Evolutionary conservation across 257 asterid species (phyloP).

Genomic region (Solanum pennellii): DNA sequence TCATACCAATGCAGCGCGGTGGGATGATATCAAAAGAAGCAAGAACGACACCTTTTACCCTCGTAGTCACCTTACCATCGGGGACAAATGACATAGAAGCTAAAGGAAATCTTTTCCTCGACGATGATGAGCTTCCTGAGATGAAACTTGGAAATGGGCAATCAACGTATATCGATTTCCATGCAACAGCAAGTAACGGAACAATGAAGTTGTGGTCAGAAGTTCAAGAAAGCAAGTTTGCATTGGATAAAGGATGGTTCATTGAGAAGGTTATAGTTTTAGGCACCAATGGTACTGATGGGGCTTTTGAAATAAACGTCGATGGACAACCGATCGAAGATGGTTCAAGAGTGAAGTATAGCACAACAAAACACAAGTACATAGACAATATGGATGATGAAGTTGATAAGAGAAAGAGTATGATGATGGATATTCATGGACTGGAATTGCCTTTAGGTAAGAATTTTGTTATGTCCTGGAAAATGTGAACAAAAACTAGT

Average conservation of each 20-base stretch:
- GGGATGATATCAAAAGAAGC: slow-evolving; percentile 46
- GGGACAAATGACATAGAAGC: slow-evolving; percentile 1
- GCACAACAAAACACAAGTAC: background rate
- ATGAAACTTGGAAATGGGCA: slow-evolving; percentile 25
- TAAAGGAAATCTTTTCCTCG: slow-evolving; percentile 47
- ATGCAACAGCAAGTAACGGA: background rate
- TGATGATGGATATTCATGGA: slow-evolving; percentile 2
- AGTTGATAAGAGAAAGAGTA: background rate
- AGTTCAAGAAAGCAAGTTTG: slow-evolving; percentile 5
- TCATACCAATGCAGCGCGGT: slow-evolving; percentile 48
- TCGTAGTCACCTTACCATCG: slow-evolving; percentile 25
- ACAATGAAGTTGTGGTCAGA: slow-evolving; percentile 3
- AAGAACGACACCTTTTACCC: slow-evolving; percentile 27
- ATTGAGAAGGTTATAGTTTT: slow-evolving; percentile 5
- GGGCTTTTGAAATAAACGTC: background rate
- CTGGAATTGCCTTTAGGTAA: background rate
- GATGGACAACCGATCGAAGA: background rate
- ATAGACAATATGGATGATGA: background rate
- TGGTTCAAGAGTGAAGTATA: background rate
- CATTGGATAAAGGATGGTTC: background rate
- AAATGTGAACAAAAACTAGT: background rate
- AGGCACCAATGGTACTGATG: background rate
- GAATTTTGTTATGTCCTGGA: background rate
- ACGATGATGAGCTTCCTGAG: slow-evolving; percentile 45
- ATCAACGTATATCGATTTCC: slow-evolving; percentile 26